These are phyloP conservation scores for Trametes sanguinea DNA, from an alignment of 768 basidiomycete genomes.

Conservation along the genomic window DNA sequence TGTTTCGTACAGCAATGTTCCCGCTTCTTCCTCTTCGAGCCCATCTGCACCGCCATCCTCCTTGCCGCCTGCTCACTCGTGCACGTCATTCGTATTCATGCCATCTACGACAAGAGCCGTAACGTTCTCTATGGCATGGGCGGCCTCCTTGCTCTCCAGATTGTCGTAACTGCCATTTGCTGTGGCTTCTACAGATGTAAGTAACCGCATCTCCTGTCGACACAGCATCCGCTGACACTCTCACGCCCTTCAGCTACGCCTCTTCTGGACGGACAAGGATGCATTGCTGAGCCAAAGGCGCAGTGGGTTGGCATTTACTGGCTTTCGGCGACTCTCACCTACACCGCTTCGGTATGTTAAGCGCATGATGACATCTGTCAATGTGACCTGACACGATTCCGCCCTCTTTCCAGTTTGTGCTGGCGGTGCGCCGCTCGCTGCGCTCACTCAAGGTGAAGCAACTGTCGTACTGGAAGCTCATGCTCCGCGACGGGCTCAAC, in stretches of 20 bases:
- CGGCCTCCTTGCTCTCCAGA: slow-evolving; percentile 62
- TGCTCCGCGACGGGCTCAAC: slow-evolving; percentile 88
- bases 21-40: slow-evolving; percentile 82
- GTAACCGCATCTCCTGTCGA: slow-evolving; percentile 27
- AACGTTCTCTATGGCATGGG: slow-evolving; percentile 57
- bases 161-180: slow-evolving; percentile 70
- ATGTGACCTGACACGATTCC: background rate
- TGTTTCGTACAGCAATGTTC: slow-evolving; percentile 50
- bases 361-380: background rate
- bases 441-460: slow-evolving; percentile 58
- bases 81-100: slow-evolving; percentile 78
- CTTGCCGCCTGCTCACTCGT: slow-evolving; percentile 72
- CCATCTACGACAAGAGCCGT: slow-evolving; percentile 71
- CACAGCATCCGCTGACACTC: background rate
- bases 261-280: slow-evolving; percentile 73
- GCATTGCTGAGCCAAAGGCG: slow-evolving; percentile 79
- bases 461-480: slow-evolving; percentile 76
- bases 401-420: slow-evolving; percentile 45
- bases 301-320: slow-evolving; percentile 89
- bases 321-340: slow-evolving; percentile 74
- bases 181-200: slow-evolving; percentile 78
- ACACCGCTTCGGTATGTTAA: slow-evolving; percentile 59
- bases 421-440: slow-evolving; percentile 62
- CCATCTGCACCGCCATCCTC: slow-evolving; percentile 80
- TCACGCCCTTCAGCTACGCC: slow-evolving; percentile 56